Conservation (phyloP, 2,329 filamentous ascomycete genomes). For the Trichoderma oligosporum region DNA sequence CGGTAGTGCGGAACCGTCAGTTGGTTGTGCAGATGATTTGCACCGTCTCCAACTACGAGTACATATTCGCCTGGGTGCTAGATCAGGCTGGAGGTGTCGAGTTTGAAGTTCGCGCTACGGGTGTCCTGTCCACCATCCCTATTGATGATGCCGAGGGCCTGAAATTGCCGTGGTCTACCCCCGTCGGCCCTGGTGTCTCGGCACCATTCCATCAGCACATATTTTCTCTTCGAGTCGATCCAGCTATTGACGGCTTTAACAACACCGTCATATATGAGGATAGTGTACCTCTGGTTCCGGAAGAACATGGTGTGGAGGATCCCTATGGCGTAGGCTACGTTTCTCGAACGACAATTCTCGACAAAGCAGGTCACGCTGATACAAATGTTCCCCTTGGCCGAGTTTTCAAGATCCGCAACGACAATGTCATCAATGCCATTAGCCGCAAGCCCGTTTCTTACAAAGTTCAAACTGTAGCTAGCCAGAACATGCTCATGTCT, state of each 20-base stretch:
- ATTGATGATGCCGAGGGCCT: slow-evolving; percentile 51
- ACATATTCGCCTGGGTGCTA: slow-evolving; percentile 51
- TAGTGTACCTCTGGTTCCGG: slow-evolving; percentile 35
- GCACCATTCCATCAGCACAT: slow-evolving; percentile 70
- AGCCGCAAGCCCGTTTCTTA: slow-evolving; percentile 49
- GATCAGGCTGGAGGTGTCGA: slow-evolving; percentile 59
- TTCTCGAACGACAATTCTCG: slow-evolving; percentile 46
- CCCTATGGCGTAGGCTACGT: slow-evolving; percentile 60
- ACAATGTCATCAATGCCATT: slow-evolving; percentile 41
- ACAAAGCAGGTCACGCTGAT: slow-evolving; percentile 46
- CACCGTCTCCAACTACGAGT: slow-evolving; percentile 69
- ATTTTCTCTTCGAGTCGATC: slow-evolving; percentile 62
- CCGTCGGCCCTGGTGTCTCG: slow-evolving; percentile 60
- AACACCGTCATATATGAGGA: slow-evolving; percentile 49
- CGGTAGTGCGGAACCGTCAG: slow-evolving; percentile 57
- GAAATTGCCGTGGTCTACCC: slow-evolving; percentile 51
- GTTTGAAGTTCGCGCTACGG: slow-evolving; percentile 62
- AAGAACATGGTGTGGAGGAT: slow-evolving; percentile 50
- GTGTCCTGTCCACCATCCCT: slow-evolving; percentile 58
- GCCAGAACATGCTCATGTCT: slow-evolving; percentile 47
- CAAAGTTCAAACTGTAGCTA: slow-evolving; percentile 44
- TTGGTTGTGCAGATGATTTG: slow-evolving; percentile 66
- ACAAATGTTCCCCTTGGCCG: slow-evolving; percentile 52
- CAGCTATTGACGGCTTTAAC: slow-evolving; percentile 51
- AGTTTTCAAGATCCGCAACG: slow-evolving; percentile 47